Evolutionary conservation across 2,329 filamentous ascomycete species (phyloP).

Genomic region (Xylaria sp.): DNA sequence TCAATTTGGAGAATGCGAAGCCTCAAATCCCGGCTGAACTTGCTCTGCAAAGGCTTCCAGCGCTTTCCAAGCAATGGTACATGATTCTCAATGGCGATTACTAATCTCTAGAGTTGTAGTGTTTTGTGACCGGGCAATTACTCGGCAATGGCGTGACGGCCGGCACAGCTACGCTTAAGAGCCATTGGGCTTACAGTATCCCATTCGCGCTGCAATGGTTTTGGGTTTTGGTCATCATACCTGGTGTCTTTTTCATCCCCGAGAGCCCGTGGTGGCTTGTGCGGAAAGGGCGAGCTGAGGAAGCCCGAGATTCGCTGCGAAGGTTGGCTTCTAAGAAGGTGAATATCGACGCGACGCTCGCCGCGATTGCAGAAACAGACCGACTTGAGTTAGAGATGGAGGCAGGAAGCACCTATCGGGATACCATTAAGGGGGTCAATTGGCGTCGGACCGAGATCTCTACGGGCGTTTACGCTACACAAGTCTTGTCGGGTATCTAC

Average conservation of each 20-base stretch:
- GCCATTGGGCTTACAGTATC: conserved; percentile 63
- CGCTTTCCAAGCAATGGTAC: neutral
- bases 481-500: conserved; percentile 72
- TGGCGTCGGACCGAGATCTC: conserved; percentile 66
- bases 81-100: neutral
- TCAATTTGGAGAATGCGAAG: neutral
- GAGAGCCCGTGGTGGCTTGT: conserved; percentile 65
- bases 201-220: conserved; percentile 64
- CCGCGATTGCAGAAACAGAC: conserved; percentile 69
- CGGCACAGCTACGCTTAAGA: conserved; percentile 54
- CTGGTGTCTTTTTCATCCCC: conserved; percentile 59
- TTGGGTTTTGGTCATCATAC: conserved; percentile 59
- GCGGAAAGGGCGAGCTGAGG: conserved; percentile 55
- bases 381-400: conserved; percentile 64
- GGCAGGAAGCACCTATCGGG: conserved; percentile 60
- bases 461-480: conserved; percentile 71
- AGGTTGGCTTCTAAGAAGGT: conserved; percentile 60
- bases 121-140: conserved; percentile 71
- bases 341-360: conserved; percentile 61
- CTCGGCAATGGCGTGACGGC: conserved; percentile 62
- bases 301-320: conserved; percentile 55
- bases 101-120: conserved; percentile 44
- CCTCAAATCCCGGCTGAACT: neutral
- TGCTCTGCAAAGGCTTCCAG: neutral
- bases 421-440: conserved; percentile 63